Evolutionary conservation across 805 yeast species (phyloP), one percentile per base, ranked within the genome.

Genomic region (Metschnikowia reukaufii): DNA sequence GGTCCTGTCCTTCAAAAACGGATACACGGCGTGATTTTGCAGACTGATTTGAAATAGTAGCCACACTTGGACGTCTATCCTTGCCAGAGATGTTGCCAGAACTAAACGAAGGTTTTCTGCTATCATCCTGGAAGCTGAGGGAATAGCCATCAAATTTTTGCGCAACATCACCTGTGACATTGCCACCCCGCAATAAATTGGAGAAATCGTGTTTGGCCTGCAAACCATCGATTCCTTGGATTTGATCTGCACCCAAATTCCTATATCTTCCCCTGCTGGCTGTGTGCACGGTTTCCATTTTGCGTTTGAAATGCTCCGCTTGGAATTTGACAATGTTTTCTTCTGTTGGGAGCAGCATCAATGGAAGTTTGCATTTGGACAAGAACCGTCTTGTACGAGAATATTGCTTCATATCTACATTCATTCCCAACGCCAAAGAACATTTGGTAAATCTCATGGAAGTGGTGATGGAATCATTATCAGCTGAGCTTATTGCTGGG

Each of bases 271-370:
- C 31, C 20, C 18, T 18, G 8, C 20, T 25, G 8, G 44, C 40
- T 25, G 10, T 20, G 3, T 34, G 39, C 27, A 33, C 7, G 12
- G 21, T 21, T 12, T 43, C 42, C 29, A 45, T 38, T 15, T 41
- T 48, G 21, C 38, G 39, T 36, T 51, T 47, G 39, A 60, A 35
- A 31, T 49, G 54, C 12, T 48, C 39, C 13, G 39, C 37, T 33
- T 58, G 63, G 48, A 62, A 54, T 39, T 54, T 51, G 16, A 55
- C 47, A 9, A 65, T 58, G 41, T 64, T 68, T 15, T 58, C 62
- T 15, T 67, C 72, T 2, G 66, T 62, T 1, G 83, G 82, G 21
- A 79, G 60, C 19, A 55, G 52, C 56, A 70, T 78, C 19, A 78
- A 58, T 2, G 84, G 84, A 31, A 79, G 56, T 16, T 57, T 58